Conservation (phyloP, 1,139 yeast species). For the Diutina ranongensis region DNA sequence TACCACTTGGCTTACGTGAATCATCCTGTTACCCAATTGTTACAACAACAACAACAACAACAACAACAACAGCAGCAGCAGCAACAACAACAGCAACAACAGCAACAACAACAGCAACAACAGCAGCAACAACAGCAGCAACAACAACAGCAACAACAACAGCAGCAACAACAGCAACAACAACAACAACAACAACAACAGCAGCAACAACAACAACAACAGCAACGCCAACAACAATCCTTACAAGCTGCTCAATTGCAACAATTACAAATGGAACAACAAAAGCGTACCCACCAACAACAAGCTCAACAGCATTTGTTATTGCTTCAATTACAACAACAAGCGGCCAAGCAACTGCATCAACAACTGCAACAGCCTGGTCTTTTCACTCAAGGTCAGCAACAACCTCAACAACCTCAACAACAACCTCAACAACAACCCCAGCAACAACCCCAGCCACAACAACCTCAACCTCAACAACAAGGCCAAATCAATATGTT, state of each 20-base stretch:
- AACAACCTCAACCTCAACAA: constrained; percentile 9
- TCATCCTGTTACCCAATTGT: constrained; percentile 28
- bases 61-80: constrained; percentile 10
- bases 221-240: constrained; percentile 14
- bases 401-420: constrained; percentile 9
- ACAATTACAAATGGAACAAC: constrained; percentile 13
- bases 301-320: constrained; percentile 6
- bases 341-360: constrained; percentile 9
- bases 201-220: constrained; percentile 11
- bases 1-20: constrained; percentile 38
- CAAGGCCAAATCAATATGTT: constrained; percentile 18
- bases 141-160: constrained; percentile 5
- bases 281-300: constrained; percentile 7
- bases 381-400: neutral
- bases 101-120: constrained; percentile 11
- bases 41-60: constrained; percentile 22
- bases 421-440: constrained; percentile 9
- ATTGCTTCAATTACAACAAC: constrained; percentile 8
- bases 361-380: constrained; percentile 14
- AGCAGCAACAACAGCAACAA: constrained; percentile 9
- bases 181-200: constrained; percentile 12
- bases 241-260: constrained; percentile 12
- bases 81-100: constrained; percentile 13
- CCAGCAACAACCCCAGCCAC: constrained; percentile 7
- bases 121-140: neutral